Evolutionary conservation across 2,329 filamentous ascomycete species (phyloP).

Genomic region (Pseudocercospora cruenta): DNA sequence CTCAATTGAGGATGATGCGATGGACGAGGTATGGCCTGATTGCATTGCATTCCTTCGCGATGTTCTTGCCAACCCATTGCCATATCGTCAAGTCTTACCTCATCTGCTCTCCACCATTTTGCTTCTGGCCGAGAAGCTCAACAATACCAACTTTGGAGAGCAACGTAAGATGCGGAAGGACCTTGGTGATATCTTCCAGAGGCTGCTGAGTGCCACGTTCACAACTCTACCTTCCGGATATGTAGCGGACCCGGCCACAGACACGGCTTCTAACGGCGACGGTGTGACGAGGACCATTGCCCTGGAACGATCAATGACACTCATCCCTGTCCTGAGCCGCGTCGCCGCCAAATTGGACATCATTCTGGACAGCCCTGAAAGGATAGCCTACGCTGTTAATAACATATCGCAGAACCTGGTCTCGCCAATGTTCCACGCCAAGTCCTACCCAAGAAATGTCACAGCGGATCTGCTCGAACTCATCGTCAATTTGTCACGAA

Average conservation of each 20-base stretch:
- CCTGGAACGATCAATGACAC: constrained; percentile 65
- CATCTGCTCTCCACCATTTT: constrained; percentile 85
- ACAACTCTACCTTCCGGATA: constrained; percentile 57
- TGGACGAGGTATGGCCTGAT: constrained; percentile 97
- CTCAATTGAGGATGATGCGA: constrained; percentile 91
- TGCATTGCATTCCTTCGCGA: constrained; percentile 90
- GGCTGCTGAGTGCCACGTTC: constrained; percentile 89
- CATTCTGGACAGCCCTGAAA: constrained; percentile 83
- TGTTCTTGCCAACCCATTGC: constrained; percentile 88
- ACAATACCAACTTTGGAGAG: constrained; percentile 97
- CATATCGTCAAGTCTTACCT: constrained; percentile 87
- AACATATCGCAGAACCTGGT: constrained; percentile 84
- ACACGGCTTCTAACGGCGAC: constrained; percentile 36
- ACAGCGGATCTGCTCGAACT: constrained; percentile 71
- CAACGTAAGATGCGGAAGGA: constrained; percentile 90
- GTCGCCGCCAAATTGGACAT: constrained; percentile 81
- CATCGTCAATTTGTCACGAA: constrained; percentile 73
- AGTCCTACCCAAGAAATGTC: constrained; percentile 83
- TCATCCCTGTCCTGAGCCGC: constrained; percentile 76
- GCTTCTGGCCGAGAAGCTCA: constrained; percentile 89
- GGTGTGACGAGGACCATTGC: constrained; percentile 37
- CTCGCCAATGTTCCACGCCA: constrained; percentile 78
- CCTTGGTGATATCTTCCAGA: constrained; percentile 85
- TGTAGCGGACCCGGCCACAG: constrained; percentile 23
- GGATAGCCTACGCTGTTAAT: constrained; percentile 74